These are phyloP conservation scores for Ajuga reptans DNA, from an alignment of 305 asterid species.

Conservation along the genomic window DNA sequence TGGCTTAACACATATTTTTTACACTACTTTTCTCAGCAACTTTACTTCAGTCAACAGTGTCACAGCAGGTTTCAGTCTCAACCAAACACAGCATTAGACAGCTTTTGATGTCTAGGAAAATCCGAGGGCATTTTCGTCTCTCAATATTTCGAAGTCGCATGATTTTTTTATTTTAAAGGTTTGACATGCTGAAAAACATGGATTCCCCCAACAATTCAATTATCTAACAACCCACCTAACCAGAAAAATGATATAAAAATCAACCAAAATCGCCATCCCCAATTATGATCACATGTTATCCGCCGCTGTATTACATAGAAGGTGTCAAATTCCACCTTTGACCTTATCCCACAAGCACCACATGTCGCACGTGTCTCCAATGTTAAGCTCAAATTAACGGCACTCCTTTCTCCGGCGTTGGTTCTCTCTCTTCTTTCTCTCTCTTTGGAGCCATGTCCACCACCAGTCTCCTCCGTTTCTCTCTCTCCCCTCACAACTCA, in stretches of 20 bases:
- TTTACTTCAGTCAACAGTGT: no score
- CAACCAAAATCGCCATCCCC: neutral
- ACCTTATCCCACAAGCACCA: constrained; percentile 31
- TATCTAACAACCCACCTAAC: neutral
- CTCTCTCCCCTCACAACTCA: constrained; percentile 30
- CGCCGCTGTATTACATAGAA: neutral
- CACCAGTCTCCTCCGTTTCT: constrained; percentile 50
- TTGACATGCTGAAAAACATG: neutral
- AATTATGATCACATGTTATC: constrained; percentile 10
- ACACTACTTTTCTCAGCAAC: no score
- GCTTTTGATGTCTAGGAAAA: no score
- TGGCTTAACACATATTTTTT: no score
- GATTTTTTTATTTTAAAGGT: neutral
- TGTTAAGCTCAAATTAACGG: constrained; percentile 11
- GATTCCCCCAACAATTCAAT: neutral
- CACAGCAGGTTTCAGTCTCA: no score
- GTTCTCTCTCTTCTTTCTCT: constrained; percentile 7
- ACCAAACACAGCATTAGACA: no score
- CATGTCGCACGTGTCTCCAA: constrained; percentile 33
- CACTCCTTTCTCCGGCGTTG: constrained; percentile 18
- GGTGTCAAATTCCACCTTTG: constrained; percentile 20
- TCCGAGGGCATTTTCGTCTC: neutral
- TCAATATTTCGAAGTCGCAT: neutral
- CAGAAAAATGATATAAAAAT: neutral
- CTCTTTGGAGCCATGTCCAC: constrained; percentile 40